Evolutionary conservation across 345 rosid genomes (phyloP).

Genomic region (Eucalyptus rudis): DNA sequence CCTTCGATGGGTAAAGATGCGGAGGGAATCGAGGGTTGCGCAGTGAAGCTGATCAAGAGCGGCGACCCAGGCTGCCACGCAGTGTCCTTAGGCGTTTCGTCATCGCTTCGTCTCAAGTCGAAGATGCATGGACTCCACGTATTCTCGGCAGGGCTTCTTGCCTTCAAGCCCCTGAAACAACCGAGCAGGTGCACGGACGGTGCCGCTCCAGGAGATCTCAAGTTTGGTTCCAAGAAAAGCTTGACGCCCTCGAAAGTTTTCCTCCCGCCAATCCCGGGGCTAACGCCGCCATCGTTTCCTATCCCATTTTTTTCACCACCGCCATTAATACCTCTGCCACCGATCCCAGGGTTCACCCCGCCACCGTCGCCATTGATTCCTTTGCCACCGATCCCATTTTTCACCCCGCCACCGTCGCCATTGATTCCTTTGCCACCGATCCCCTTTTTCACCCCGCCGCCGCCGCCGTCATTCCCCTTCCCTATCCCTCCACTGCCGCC

Average conservation of each 20-base stretch:
- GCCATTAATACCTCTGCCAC: background rate
- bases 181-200: slow-evolving; percentile 31
- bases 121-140: slow-evolving; percentile 25
- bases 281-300: slow-evolving; percentile 12
- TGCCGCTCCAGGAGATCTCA: background rate
- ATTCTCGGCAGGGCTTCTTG: slow-evolving; percentile 78
- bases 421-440: slow-evolving; percentile 5
- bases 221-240: background rate
- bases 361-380: too few relatives aligned
- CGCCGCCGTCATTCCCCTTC: background rate
- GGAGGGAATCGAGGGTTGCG: slow-evolving; percentile 43
- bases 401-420: slow-evolving; percentile 5
- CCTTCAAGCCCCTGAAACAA: slow-evolving; percentile 65
- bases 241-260: background rate
- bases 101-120: slow-evolving; percentile 47
- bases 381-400: too few relatives aligned
- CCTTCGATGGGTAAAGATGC: slow-evolving; percentile 48
- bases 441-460: slow-evolving; percentile 1
- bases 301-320: background rate
- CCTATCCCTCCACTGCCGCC: background rate
- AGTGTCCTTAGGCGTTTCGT: slow-evolving; percentile 54
- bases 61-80: slow-evolving; percentile 53
- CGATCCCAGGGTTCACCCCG: background rate
- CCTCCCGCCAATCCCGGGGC: background rate
- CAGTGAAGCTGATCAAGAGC: slow-evolving; percentile 49